Conservation (phyloP, 2,329 filamentous ascomycete genomes). For the Pseudogymnoascus sp. region DNA sequence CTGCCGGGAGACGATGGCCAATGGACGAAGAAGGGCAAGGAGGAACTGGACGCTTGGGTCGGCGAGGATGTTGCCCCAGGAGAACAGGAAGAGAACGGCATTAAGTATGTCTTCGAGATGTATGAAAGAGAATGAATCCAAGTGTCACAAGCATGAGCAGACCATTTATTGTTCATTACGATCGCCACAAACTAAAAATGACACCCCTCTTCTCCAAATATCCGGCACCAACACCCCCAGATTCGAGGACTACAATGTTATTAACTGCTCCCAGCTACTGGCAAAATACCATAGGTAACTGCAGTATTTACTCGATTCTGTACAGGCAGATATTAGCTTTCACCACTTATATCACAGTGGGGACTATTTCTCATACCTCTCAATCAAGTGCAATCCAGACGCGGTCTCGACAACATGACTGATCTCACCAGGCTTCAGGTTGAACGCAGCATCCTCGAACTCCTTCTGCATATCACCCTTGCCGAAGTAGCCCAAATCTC, state of each 20-base stretch:
- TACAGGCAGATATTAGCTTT: neutral
- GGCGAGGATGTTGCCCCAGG: constrained; percentile 57
- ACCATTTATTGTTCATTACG: constrained; percentile 7
- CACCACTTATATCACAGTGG: neutral
- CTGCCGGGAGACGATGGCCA: constrained; percentile 39
- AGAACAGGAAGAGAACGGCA: constrained; percentile 56
- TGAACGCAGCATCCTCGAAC: constrained; percentile 94
- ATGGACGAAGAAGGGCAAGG: constrained; percentile 50
- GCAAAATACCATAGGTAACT: neutral
- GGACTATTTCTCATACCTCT: constrained; percentile 55
- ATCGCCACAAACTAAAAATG: neutral
- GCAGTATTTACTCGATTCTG: constrained; percentile 7
- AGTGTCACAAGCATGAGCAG: neutral
- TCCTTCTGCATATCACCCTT: constrained; percentile 97
- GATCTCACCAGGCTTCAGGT: constrained; percentile 78
- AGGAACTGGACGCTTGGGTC: constrained; percentile 55
- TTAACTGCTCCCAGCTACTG: neutral
- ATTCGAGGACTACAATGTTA: neutral
- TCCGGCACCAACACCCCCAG: neutral
- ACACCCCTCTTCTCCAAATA: neutral
- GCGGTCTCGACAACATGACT: constrained; percentile 86
- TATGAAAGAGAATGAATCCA: constrained; percentile 49
- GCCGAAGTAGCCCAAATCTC: constrained; percentile 92
- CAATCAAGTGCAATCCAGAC: constrained; percentile 90
- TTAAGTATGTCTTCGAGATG: constrained; percentile 66